phyloP scores from a whole-genome alignment of 148 eudicot genomes.

The Heliosperma pusillum region DNA sequence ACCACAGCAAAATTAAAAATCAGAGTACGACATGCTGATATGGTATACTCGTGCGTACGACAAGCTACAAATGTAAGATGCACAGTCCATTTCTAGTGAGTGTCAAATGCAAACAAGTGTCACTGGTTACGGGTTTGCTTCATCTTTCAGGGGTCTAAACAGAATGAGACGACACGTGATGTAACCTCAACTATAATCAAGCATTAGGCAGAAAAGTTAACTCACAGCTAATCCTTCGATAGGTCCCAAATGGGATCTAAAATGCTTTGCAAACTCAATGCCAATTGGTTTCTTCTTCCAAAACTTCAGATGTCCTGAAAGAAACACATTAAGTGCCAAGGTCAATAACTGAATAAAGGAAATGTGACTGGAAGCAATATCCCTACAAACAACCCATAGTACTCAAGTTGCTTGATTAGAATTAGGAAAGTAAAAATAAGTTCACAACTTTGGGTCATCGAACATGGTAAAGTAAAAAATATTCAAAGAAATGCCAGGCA shows the following conservation, averaged over 20 bases:
- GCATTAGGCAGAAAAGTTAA: constrained; percentile 22
- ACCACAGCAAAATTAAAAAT: not conserved
- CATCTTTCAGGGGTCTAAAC: not conserved
- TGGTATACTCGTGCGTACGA: not conserved
- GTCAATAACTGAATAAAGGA: constrained; percentile 1
- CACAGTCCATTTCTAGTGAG: not conserved
- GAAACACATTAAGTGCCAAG: not conserved
- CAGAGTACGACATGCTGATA: not conserved
- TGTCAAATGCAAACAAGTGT: not conserved
- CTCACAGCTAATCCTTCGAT: constrained; percentile 96
- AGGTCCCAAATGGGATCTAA: constrained; percentile 94
- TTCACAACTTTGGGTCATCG: not conserved
- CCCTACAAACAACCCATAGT: not conserved
- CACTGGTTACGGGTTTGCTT: no score
- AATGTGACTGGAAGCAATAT: not conserved
- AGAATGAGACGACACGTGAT: not conserved
- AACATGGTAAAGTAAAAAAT: not conserved
- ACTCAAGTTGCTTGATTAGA: not conserved
- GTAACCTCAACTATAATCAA: not conserved
- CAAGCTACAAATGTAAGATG: not conserved
- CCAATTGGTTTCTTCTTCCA: constrained; percentile 95
- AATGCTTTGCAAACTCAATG: constrained; percentile 97
- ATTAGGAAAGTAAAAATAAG: not conserved
- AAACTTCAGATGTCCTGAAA: constrained; percentile 84
- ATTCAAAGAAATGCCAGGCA: not conserved